phyloP scores from a whole-genome alignment of 148 eudicot species.

The Suaeda aralocaspica region DNA sequence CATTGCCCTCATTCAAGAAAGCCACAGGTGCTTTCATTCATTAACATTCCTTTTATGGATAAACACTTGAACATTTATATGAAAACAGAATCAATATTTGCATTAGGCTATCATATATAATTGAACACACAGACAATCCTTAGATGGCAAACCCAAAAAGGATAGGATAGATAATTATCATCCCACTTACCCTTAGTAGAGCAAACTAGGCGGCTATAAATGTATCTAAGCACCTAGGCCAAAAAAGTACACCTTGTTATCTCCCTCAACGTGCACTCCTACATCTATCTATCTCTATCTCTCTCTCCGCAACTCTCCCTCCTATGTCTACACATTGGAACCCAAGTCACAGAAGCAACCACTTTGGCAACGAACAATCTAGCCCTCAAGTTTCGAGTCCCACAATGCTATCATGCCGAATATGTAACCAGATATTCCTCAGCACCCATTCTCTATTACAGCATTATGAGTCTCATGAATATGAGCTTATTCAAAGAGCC shows the following conservation, averaged over 20 bases:
- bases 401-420: constrained; percentile 25
- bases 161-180: background rate
- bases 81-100: constrained; percentile 6
- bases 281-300: background rate
- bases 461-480: constrained; percentile 28
- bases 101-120: constrained; percentile 3
- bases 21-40: constrained; percentile 13
- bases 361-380: constrained; percentile 11
- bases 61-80: background rate
- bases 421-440: constrained; percentile 21
- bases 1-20: background rate
- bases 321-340: constrained; percentile 26
- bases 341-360: background rate
- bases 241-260: constrained; percentile 4
- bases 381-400: constrained; percentile 2
- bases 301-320: background rate
- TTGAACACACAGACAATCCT: constrained; percentile 14
- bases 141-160: constrained; percentile 21
- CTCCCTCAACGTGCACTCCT: background rate
- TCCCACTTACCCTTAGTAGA: background rate
- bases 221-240: background rate
- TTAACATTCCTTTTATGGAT: constrained; percentile 4
- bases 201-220: constrained; percentile 8
- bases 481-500: background rate
- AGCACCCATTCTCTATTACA: constrained; percentile 19